Evolutionary conservation across 352 stramenopile species (phyloP).

Genomic region (Phytopythium sindhum): DNA sequence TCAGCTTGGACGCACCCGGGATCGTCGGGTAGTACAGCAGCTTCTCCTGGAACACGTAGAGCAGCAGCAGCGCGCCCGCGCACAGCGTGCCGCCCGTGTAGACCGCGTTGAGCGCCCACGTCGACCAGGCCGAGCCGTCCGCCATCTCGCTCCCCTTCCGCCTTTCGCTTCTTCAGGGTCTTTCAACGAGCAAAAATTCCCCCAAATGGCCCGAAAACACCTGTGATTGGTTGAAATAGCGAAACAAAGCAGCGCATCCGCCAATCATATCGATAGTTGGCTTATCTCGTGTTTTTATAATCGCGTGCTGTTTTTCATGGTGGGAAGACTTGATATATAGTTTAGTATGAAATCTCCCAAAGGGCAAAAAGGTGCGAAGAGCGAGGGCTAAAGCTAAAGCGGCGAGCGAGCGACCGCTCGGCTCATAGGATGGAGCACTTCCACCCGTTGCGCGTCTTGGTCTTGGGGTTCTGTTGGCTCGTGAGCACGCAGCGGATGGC

Average conservation of each 20-base stretch:
- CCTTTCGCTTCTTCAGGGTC: background rate
- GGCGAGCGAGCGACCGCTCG: too few relatives aligned
- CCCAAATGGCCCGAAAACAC: background rate
- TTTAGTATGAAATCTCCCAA: background rate
- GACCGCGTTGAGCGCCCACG: constrained; percentile 60
- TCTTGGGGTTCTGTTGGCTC: constrained; percentile 74
- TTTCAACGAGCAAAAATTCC: too few relatives aligned
- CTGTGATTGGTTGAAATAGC: background rate
- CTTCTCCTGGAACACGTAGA: constrained; percentile 82
- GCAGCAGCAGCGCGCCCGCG: constrained; percentile 55
- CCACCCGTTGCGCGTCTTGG: constrained; percentile 25
- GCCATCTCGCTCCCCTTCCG: constrained; percentile 18
- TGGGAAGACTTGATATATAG: background rate
- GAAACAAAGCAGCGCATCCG: background rate
- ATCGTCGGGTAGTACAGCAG: constrained; percentile 84
- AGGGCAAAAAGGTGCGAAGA: background rate
- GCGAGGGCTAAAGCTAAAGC: background rate
- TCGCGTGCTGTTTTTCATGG: background rate
- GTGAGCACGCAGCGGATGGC: constrained; percentile 89
- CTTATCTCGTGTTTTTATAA: constrained; percentile 4
- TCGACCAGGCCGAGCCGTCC: constrained; percentile 36
- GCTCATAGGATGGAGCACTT: constrained; percentile 72
- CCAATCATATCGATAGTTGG: constrained; percentile 7
- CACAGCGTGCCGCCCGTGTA: constrained; percentile 64
- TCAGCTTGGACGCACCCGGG: constrained; percentile 72